Evolutionary conservation across 2,329 filamentous ascomycete genomes (phyloP).

Genomic region (Pyricularia sp.): DNA sequence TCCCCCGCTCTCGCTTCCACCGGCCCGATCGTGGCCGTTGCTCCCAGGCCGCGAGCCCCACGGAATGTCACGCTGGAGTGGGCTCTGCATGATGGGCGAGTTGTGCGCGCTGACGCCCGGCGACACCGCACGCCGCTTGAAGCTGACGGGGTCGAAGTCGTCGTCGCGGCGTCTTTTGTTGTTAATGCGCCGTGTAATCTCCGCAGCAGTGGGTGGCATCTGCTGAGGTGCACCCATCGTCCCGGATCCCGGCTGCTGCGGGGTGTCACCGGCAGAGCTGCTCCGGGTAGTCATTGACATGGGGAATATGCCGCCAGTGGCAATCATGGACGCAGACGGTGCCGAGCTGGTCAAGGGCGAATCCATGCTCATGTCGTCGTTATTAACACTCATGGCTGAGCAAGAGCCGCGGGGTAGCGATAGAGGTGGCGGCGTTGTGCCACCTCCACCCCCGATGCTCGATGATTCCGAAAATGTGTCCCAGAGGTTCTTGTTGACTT

Average conservation of each 20-base stretch:
- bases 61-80: conserved; percentile 58
- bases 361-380: conserved; percentile 60
- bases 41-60: conserved; percentile 63
- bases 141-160: conserved; percentile 74
- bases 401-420: conserved; percentile 45
- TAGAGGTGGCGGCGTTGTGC: conserved; percentile 44
- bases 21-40: conserved; percentile 38
- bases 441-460: conserved; percentile 30
- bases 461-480: conserved; percentile 61
- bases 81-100: conserved; percentile 77
- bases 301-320: conserved; percentile 14
- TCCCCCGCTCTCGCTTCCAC: conserved; percentile 28
- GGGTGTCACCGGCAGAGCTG: conserved; percentile 23
- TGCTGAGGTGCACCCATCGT: neutral
- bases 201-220: conserved; percentile 48
- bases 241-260: conserved; percentile 14
- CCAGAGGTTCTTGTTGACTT: conserved; percentile 62
- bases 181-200: conserved; percentile 66
- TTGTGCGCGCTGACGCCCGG: conserved; percentile 86
- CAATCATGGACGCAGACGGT: conserved; percentile 12
- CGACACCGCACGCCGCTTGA: conserved; percentile 85
- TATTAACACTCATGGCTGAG: conserved; percentile 38
- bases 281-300: conserved; percentile 14
- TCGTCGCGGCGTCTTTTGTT: conserved; percentile 68
- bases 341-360: conserved; percentile 34